A percentile compares a stretch with the other conserved stretches of the same genome.
Conservation (phyloP, 208 protist genomes). For the Phytomonas sp. region DNA sequence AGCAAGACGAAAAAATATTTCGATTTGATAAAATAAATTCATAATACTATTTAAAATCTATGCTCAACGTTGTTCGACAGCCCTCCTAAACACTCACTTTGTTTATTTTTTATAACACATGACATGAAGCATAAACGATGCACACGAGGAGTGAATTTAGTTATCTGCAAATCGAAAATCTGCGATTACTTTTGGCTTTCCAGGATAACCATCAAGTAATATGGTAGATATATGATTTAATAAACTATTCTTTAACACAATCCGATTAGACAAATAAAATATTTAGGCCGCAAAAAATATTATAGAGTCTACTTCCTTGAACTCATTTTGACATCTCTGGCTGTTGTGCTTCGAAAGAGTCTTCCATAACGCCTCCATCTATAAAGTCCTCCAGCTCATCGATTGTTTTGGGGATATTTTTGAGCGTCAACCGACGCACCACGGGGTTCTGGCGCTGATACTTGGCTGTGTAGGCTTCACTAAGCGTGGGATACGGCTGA, state of each 20-base stretch:
- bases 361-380: conserved; percentile 15
- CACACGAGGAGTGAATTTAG: background rate
- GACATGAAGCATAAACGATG: background rate
- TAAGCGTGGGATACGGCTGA: conserved; percentile 42
- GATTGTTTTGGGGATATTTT: conserved; percentile 52
- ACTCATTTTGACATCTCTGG: background rate
- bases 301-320: background rate
- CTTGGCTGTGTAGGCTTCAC: conserved; percentile 13
- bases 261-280: background rate
- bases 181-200: background rate
- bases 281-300: background rate
- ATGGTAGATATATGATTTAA: background rate
- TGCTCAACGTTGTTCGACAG: background rate
- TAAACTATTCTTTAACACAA: background rate
- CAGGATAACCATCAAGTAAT: background rate
- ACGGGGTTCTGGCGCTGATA: conserved; percentile 36
- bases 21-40: background rate
- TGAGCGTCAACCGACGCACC: conserved; percentile 41
- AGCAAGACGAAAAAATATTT: background rate
- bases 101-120: background rate
- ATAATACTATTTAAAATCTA: background rate
- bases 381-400: conserved; percentile 79
- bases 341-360: background rate
- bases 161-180: background rate
- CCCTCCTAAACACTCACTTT: background rate